phyloP scores from a whole-genome alignment of 768 basidiomycete species.

The Russula virescens region DNA sequence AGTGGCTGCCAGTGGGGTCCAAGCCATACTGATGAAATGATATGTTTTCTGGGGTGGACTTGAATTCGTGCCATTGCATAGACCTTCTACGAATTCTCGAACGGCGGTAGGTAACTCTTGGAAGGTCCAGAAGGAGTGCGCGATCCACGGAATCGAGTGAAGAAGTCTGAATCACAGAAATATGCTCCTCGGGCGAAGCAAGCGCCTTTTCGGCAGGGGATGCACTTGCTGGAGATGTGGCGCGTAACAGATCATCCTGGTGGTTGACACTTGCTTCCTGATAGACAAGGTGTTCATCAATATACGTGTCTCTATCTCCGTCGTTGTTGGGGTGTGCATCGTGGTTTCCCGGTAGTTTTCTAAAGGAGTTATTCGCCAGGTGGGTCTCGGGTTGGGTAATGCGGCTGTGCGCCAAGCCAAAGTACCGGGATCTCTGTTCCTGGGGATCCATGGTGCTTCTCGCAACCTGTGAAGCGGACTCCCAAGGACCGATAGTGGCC shows the following conservation, averaged over 20 bases:
- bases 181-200: neutral
- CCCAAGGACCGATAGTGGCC: slow-evolving; percentile 41
- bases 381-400: neutral
- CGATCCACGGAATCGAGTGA: slow-evolving; percentile 13
- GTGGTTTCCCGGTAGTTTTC: neutral
- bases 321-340: neutral
- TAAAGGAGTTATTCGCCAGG: neutral
- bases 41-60: neutral
- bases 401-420: slow-evolving; percentile 3
- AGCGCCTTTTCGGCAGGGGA: neutral
- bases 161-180: slow-evolving; percentile 2
- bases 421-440: neutral
- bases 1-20: neutral
- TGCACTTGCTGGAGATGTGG: neutral
- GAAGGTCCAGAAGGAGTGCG: slow-evolving; percentile 1
- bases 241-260: neutral
- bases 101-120: neutral
- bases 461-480: slow-evolving; percentile 49
- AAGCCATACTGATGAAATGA: slow-evolving; percentile 3
- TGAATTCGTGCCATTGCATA: neutral
- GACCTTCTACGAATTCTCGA: slow-evolving; percentile 10
- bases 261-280: neutral
- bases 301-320: neutral
- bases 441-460: neutral
- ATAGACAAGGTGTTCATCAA: neutral